These are phyloP conservation scores for Pseudoturritis turrita DNA, from an alignment of 345 rosid species.

Conservation along the genomic window DNA sequence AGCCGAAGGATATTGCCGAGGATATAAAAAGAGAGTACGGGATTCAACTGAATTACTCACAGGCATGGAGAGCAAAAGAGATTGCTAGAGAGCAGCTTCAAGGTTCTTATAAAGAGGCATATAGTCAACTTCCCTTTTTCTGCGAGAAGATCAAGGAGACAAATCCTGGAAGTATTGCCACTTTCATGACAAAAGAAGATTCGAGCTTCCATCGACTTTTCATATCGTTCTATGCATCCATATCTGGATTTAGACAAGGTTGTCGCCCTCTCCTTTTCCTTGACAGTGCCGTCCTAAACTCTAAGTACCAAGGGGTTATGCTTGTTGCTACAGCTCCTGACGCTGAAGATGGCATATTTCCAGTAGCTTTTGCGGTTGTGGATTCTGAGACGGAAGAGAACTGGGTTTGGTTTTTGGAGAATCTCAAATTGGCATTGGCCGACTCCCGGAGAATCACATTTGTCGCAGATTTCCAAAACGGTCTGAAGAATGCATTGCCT, in stretches of 20 bases:
- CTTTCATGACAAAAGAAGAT: slow-evolving; percentile 76
- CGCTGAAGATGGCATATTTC: slow-evolving; percentile 80
- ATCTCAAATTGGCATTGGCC: slow-evolving; percentile 55
- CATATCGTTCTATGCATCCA: slow-evolving; percentile 76
- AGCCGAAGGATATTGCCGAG: slow-evolving; percentile 82
- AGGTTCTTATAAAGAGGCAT: slow-evolving; percentile 80
- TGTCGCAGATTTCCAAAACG: slow-evolving; percentile 72
- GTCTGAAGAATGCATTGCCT: slow-evolving; percentile 59
- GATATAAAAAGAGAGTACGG: slow-evolving; percentile 85
- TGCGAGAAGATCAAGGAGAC: slow-evolving; percentile 90
- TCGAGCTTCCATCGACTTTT: slow-evolving; percentile 80
- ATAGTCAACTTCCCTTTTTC: slow-evolving; percentile 64
- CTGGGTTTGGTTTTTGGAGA: slow-evolving; percentile 79
- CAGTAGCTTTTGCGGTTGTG: slow-evolving; percentile 73
- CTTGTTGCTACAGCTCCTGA: slow-evolving; percentile 69
- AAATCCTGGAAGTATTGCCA: slow-evolving; percentile 84
- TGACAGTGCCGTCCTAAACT: slow-evolving; percentile 57
- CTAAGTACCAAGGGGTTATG: slow-evolving; percentile 73
- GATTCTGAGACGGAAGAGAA: slow-evolving; percentile 78
- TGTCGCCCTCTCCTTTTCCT: slow-evolving; percentile 91
- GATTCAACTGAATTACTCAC: slow-evolving; percentile 81
- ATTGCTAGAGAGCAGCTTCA: slow-evolving; percentile 94
- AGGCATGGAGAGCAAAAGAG: slow-evolving; percentile 93
- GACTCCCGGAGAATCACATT: slow-evolving; percentile 59
- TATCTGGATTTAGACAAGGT: slow-evolving; percentile 76